Evolutionary conservation across 768 basidiomycete genomes (phyloP).

Genomic region (Candolleomyces aberdarensis): DNA sequence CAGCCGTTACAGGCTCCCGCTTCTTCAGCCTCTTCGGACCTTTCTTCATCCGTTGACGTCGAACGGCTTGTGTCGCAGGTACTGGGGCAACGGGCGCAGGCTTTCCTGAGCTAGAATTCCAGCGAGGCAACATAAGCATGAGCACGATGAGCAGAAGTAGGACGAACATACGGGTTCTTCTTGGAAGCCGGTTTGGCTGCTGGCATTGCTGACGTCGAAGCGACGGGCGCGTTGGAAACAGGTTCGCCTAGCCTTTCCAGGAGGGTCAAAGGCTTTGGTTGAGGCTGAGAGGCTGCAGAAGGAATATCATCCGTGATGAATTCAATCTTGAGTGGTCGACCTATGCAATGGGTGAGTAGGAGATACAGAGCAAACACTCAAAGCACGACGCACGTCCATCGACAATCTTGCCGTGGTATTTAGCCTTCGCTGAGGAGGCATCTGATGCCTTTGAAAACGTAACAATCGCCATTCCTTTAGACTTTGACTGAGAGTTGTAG

Average conservation of each 20-base stretch:
- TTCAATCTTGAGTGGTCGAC: constrained; percentile 65
- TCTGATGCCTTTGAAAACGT: constrained; percentile 61
- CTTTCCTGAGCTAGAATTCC: constrained; percentile 2
- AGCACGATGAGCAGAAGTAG: neutral
- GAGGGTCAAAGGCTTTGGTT: constrained; percentile 11
- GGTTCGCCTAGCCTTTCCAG: constrained; percentile 11
- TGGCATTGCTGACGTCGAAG: neutral
- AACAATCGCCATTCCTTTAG: constrained; percentile 81
- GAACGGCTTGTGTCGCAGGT: constrained; percentile 28
- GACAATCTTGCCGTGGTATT: constrained; percentile 76
- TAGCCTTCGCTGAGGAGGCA: constrained; percentile 58
- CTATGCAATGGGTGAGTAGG: constrained; percentile 28
- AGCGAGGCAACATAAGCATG: neutral
- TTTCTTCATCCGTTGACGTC: constrained; percentile 56
- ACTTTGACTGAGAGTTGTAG: constrained; percentile 71
- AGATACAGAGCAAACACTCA: neutral
- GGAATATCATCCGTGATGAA: constrained; percentile 48
- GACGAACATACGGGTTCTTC: constrained; percentile 3
- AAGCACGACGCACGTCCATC: constrained; percentile 51
- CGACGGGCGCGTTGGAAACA: constrained; percentile 1
- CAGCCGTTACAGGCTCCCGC: constrained; percentile 34
- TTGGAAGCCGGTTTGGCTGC: neutral
- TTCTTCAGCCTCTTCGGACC: constrained; percentile 76
- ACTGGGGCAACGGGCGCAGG: constrained; percentile 6
- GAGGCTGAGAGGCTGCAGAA: constrained; percentile 14